Base-by-base conservation (phyloP, 768 basidiomycete genomes). In the Russula compacta region DNA sequence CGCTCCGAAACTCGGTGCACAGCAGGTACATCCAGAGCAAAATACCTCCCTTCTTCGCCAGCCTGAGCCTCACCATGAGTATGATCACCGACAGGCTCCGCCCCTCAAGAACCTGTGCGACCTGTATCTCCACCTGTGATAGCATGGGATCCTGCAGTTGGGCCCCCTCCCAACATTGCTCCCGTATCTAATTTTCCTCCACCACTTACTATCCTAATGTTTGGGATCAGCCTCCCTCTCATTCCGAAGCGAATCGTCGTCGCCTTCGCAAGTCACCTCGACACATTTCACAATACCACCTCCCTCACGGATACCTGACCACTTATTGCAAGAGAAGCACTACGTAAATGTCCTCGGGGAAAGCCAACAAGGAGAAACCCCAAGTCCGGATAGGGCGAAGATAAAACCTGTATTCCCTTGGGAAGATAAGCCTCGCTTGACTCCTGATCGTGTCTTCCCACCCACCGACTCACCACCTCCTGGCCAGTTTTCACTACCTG, bases 331-430 rank as follows among this genome's bases (percentile, higher is more conserved):
- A 44, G 81, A 89, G 71, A 87, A 89, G 8, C 82, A 90, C 69
- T 90, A 95, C 73, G 77, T 79, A 15, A 81, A 80, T 67, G 83
- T 88, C 19, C 70, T 71, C n/a, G 72, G 73, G 9, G 68, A 69
- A n/a, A 19, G 42, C 6, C 78, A 77, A 1, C 79, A 79, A n/a
- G 79, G 80, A 24, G 74, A 73, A 42, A 66, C 71, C n/a, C 64
- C 70, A 35, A 80, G 77, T 65, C 91, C 93, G 4, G 89, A 94
- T 70, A 79, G 76, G 32, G 74, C 73, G 29, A 89, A 89, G 68
- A 81, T 95, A 21, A 86, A 85, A 62, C 76, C 80, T 38, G 77
- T 97, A 38, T 98, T 99, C 72, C 94, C 95, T n/a, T 99, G 95
- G 95, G 95, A 99, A 70, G 81, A 84, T 60, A 81, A 81, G 67